A percentile compares a stretch with the other conserved stretches of the same genome.
Evolutionary conservation across 345 rosid genomes (phyloP).

Genomic region (Boechera retrofracta): DNA sequence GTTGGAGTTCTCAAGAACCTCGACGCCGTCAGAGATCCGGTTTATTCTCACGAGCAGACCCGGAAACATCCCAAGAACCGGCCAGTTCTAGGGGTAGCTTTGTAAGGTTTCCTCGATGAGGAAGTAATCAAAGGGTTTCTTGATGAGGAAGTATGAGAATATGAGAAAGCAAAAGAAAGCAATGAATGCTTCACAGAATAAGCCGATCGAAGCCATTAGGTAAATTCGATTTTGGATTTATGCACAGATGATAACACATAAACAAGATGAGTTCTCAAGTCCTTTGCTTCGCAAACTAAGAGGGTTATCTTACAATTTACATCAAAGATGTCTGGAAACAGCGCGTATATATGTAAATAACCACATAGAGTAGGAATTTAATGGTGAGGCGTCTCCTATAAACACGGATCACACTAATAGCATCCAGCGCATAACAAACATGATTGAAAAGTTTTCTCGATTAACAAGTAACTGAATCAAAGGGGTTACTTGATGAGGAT

Average conservation of each 20-base stretch:
- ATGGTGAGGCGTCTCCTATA: not conserved
- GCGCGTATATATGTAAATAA: not conserved
- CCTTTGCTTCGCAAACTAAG: not conserved
- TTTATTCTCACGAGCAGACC: conserved; percentile 8
- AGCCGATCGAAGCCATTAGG: conserved; percentile 19
- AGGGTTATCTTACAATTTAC: not conserved
- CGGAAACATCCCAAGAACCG: conserved; percentile 40
- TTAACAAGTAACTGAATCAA: not conserved
- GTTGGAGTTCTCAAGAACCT: conserved; percentile 23
- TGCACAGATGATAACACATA: not conserved
- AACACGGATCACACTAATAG: no score
- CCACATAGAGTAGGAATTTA: not conserved
- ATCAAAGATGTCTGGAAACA: not conserved
- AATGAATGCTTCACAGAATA: conserved; percentile 19
- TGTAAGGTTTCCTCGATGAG: conserved; percentile 11
- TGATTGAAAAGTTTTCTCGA: not conserved
- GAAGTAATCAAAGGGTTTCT: not conserved
- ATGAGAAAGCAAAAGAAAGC: conserved; percentile 33
- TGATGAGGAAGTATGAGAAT: not conserved
- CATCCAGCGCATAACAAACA: not conserved
- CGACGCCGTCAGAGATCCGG: not conserved
- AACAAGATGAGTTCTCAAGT: not conserved
- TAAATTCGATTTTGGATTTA: not conserved
- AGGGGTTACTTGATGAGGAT: not conserved
- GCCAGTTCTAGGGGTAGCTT: conserved; percentile 38